Evolutionary conservation across 1,284 basidiomycete genomes (phyloP).

Genomic region (Apiotrichum porosum): DNA sequence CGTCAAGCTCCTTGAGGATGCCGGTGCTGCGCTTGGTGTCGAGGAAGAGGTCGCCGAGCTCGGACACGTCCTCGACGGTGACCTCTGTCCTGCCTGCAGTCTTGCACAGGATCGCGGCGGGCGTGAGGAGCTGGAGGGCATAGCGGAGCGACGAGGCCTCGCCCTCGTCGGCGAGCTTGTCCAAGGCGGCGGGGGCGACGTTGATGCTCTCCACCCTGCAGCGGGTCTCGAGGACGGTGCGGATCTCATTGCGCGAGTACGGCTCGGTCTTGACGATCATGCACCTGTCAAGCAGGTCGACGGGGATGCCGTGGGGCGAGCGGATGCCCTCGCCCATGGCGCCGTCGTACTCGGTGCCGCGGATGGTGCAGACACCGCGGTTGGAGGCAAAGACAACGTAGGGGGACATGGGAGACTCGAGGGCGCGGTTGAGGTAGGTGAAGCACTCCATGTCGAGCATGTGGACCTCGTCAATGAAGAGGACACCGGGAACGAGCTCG

Average conservation of each 20-base stretch:
- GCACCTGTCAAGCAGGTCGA: slow-evolving; percentile 91
- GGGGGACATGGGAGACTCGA: slow-evolving; percentile 94
- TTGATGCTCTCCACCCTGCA: slow-evolving; percentile 80
- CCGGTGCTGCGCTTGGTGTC: slow-evolving; percentile 66
- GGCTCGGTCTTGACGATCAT: slow-evolving; percentile 92
- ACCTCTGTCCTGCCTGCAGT: slow-evolving; percentile 76
- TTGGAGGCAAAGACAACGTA: slow-evolving; percentile 97
- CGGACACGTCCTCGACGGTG: slow-evolving; percentile 75
- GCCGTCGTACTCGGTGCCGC: slow-evolving; percentile 66
- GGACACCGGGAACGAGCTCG: slow-evolving; percentile 93
- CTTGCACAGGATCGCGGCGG: slow-evolving; percentile 80
- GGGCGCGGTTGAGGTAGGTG: slow-evolving; percentile 92
- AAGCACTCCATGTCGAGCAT: slow-evolving; percentile 99
- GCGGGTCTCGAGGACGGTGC: slow-evolving; percentile 78
- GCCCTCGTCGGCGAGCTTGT: slow-evolving; percentile 76
- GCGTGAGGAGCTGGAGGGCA: slow-evolving; percentile 84
- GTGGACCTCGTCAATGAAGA: slow-evolving; percentile 99
- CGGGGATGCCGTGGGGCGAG: slow-evolving; percentile 87
- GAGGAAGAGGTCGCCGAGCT: slow-evolving; percentile 90
- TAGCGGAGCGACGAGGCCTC: slow-evolving; percentile 83
- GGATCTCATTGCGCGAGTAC: slow-evolving; percentile 80
- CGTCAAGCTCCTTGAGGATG: slow-evolving; percentile 36
- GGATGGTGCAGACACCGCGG: slow-evolving; percentile 82
- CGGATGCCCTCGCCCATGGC: slow-evolving; percentile 64
- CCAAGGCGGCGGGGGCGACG: slow-evolving; percentile 70